These are phyloP conservation scores for Lasiodiplodia gonubiensis DNA, from an alignment of 2,329 filamentous ascomycete genomes.

Conservation along the genomic window DNA sequence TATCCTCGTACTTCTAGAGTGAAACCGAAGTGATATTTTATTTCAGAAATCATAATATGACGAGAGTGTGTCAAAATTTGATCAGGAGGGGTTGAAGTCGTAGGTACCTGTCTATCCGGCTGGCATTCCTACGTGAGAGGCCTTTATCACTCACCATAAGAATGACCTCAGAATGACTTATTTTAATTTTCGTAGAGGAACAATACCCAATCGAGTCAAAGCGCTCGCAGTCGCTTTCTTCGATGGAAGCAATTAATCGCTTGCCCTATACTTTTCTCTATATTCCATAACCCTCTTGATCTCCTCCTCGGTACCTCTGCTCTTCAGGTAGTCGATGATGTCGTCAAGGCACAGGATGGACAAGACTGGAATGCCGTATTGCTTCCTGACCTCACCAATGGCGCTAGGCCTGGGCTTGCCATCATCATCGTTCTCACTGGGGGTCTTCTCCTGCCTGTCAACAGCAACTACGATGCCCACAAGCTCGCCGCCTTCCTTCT, in stretches of 20 bases:
- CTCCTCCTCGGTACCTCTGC: constrained; percentile 53
- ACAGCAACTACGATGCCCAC: constrained; percentile 88
- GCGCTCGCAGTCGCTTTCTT: neutral
- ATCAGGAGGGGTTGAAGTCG: no score
- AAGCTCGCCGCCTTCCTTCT: constrained; percentile 80
- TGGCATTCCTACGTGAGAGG: no score
- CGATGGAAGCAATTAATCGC: constrained; percentile 36
- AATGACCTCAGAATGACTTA: neutral
- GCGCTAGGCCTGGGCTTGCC: constrained; percentile 75
- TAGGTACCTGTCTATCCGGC: no score
- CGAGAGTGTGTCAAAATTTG: no score
- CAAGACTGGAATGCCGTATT: constrained; percentile 82
- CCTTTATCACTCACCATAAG: no score
- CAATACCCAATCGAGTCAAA: neutral
- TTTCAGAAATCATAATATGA: no score
- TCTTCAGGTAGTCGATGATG: constrained; percentile 60
- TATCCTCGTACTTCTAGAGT: no score
- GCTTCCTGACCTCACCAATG: constrained; percentile 82
- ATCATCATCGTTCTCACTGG: constrained; percentile 64
- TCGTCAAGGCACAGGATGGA: constrained; percentile 85
- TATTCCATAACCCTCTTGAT: constrained; percentile 50
- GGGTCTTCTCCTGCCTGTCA: constrained; percentile 84
- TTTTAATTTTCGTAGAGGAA: neutral
- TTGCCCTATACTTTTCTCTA: constrained; percentile 47
- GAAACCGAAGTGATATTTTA: no score